Percentiles rank a stretch among this genome's conserved stretches.
Evolutionary conservation across 2,329 filamentous ascomycete species (phyloP).

Genomic region (Arthrobotrys pseudoclavata): DNA sequence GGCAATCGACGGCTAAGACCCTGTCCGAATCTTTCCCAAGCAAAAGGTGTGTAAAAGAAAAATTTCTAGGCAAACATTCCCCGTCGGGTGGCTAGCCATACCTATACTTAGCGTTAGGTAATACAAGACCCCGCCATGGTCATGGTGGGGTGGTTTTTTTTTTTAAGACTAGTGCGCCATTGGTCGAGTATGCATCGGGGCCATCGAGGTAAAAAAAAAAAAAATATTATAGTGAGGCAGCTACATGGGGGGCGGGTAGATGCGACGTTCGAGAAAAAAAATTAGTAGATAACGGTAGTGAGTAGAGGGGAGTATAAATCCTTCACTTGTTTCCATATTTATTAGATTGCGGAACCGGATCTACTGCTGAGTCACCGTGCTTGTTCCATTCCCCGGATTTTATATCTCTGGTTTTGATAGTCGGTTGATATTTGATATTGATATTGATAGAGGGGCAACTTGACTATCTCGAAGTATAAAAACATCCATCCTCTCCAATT

Average conservation of each 20-base stretch:
- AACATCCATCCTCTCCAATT: background rate
- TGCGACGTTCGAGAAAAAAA: conserved; percentile 37
- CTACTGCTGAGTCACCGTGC: conserved; percentile 32
- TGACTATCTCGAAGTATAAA: no score
- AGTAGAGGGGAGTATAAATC: conserved; percentile 19
- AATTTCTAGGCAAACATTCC: conserved; percentile 43
- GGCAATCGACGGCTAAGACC: conserved; percentile 59
- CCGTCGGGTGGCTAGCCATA: background rate
- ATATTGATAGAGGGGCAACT: background rate
- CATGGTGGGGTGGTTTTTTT: conserved; percentile 25
- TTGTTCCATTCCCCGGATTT: conserved; percentile 1
- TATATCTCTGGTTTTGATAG: background rate
- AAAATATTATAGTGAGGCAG: background rate
- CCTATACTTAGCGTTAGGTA: background rate
- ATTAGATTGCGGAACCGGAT: conserved; percentile 43
- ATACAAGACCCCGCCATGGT: conserved; percentile 24
- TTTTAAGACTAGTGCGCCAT: conserved; percentile 37
- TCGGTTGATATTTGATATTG: no score
- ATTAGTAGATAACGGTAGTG: conserved; percentile 6
- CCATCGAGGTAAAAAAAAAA: conserved; percentile 34
- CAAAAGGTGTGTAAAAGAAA: background rate
- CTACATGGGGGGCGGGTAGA: conserved; percentile 38
- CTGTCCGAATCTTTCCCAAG: conserved; percentile 29
- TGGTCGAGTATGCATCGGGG: conserved; percentile 27
- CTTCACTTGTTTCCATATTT: conserved; percentile 13